A percentile compares a stretch with the other conserved stretches of the same genome.
phyloP scores from a whole-genome alignment of 352 stramenopile species.

The Phytophthora cactorum region DNA sequence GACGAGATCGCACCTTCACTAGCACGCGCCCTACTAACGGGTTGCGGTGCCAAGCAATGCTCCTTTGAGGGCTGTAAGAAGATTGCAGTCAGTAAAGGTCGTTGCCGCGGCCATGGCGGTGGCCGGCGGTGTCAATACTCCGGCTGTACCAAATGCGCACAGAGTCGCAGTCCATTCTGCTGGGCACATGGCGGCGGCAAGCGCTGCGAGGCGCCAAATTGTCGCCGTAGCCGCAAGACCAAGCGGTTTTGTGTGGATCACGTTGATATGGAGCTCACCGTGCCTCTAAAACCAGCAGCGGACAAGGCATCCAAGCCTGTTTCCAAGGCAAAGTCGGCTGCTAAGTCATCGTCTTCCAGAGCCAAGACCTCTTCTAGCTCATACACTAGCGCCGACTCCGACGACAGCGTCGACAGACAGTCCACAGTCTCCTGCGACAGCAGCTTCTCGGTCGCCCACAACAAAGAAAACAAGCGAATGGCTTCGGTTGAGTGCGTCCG shows the following conservation, averaged over 20 bases:
- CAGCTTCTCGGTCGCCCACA: conserved; percentile 31
- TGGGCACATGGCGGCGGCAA: conserved; percentile 79
- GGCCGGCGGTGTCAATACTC: conserved; percentile 67
- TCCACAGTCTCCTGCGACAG: conserved; percentile 45
- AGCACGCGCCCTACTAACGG: conserved; percentile 47
- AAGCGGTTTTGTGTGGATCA: conserved; percentile 83
- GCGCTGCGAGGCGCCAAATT: conserved; percentile 72
- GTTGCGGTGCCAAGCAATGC: conserved; percentile 73
- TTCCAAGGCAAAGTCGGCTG: conserved; percentile 2
- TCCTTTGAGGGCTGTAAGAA: conserved; percentile 71
- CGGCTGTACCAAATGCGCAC: conserved; percentile 74
- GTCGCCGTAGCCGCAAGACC: conserved; percentile 74
- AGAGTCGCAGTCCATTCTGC: conserved; percentile 79
- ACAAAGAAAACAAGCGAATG: conserved; percentile 38
- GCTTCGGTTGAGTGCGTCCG: conserved; percentile 9
- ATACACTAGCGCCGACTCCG: conserved; percentile 45
- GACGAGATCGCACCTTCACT: conserved; percentile 49
- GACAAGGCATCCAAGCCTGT: conserved; percentile 11
- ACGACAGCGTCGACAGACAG: conserved; percentile 53
- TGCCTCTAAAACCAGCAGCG: conserved; percentile 27
- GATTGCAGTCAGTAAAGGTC: conserved; percentile 75
- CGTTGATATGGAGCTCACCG: conserved; percentile 65
- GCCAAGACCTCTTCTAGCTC: conserved; percentile 22
- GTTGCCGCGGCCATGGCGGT: conserved; percentile 76
- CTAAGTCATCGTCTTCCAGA: conserved; percentile 7